These are phyloP conservation scores for Limnomonas spitsbergensis DNA, from an alignment of 139 green algal species.

Conservation along the genomic window DNA sequence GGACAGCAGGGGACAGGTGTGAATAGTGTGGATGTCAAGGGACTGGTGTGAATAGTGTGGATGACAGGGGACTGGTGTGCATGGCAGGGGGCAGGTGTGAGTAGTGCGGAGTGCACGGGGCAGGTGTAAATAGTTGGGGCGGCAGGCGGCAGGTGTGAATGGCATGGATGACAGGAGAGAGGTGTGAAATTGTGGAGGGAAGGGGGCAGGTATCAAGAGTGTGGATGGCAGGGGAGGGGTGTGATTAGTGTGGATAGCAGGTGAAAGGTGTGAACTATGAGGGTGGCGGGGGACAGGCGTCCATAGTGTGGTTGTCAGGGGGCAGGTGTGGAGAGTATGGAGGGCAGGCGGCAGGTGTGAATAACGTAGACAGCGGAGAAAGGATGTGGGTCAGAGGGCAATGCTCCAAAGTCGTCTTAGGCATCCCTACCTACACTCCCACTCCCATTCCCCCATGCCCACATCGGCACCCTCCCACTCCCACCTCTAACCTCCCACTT, in stretches of 20 bases:
- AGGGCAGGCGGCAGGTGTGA: background rate
- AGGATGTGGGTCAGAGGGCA: background rate
- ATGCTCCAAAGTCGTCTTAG: no score
- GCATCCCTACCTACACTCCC: no score
- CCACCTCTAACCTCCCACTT: no score
- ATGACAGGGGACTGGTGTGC: background rate
- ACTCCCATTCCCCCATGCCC: no score
- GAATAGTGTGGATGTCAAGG: background rate
- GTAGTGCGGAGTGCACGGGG: background rate
- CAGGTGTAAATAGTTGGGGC: background rate
- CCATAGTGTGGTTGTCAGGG: background rate
- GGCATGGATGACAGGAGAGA: background rate
- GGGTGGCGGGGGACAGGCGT: conserved; percentile 5
- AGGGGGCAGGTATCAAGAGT: background rate
- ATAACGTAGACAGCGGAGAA: background rate
- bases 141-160: background rate
- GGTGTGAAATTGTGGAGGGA: background rate
- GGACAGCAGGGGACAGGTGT: conserved; percentile 9
- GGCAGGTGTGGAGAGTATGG: background rate
- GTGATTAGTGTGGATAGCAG: background rate
- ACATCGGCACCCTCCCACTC: no score
- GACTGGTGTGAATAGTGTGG: background rate
- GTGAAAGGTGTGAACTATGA: background rate
- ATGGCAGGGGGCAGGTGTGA: conserved; percentile 7
- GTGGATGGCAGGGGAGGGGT: background rate